Base-by-base conservation (phyloP, 2,329 filamentous ascomycete genomes). In the Aspergillus sp. region DNA sequence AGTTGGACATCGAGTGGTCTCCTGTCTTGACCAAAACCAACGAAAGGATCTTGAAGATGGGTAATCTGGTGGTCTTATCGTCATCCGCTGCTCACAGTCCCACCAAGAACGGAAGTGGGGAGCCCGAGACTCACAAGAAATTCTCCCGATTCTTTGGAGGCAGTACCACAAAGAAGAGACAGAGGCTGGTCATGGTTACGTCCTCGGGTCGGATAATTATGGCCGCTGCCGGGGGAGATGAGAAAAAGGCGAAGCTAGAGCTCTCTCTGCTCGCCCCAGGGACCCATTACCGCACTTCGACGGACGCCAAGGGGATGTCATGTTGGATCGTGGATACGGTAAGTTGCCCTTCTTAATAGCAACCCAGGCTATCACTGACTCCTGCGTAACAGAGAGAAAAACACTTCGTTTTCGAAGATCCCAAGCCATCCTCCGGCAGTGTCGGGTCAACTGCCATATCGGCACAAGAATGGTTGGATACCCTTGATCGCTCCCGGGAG, bases 1-100 rank as follows among this genome's bases (percentile, higher is more conserved):
- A 97, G 70, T 78, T 99, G 22, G 94, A 99, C 66, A 95, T 99
- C 52, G 94, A 99, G 73, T 99, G 94, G 94, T 96, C 93, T 0
- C 94, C 94, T 1, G 92, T 99, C 4, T 77, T 99, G 50, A 96
- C 89, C 9, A 86, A 87, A 64, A 87, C 85, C 54, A 96, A 97
- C 65, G 94, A 99, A 72, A 84, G 94, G 33, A 99, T 99, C 60
- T 73, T 99, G 57, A 96, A 95, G 70, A 79, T 99, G 19, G 94
- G 94, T 2, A 96, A 99, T 64, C 76, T 96, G 57, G 83, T 91
- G 71, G 92, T 99, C 7, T 80, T 89, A 36, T 88, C 90, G 5
- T 84, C 89, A 2, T 88, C 92, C 9, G 81, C 91, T 49, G 82
- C 88, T 9, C 88, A 89, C 65, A 89, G 85, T 56, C 84, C 88